Percentiles rank a stretch among this genome's conserved stretches.
Evolutionary conservation across 140 eudicot species (phyloP).

Genomic region (Bidens hawaiensis): DNA sequence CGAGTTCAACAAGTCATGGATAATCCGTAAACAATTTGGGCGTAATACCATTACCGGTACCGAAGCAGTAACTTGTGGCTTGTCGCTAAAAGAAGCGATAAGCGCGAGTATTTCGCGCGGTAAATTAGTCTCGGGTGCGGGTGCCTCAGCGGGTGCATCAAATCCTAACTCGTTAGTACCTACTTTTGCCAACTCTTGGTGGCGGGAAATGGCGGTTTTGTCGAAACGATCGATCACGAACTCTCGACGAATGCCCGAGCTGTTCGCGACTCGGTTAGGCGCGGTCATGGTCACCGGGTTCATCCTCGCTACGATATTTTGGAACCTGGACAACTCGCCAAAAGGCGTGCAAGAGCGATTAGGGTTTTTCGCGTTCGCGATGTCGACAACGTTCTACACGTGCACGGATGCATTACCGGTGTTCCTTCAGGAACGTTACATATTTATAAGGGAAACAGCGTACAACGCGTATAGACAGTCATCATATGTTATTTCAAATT

Average conservation of each 20-base stretch:
- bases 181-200: conserved; percentile 62
- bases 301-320: conserved; percentile 67
- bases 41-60: not conserved
- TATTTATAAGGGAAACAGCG: conserved; percentile 76
- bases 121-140: conserved; percentile 62
- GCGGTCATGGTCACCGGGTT: conserved; percentile 74
- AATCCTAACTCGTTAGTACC: conserved; percentile 51
- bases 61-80: conserved; percentile 28
- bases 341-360: conserved; percentile 71
- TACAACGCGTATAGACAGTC: conserved; percentile 74
- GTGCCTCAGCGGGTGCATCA: conserved; percentile 31
- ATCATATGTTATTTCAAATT: conserved; percentile 68
- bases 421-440: conserved; percentile 75
- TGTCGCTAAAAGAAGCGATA: conserved; percentile 67
- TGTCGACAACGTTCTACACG: conserved; percentile 63
- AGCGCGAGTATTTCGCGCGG: conserved; percentile 67
- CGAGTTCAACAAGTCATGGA: conserved; percentile 37
- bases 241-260: conserved; percentile 75
- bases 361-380: conserved; percentile 87
- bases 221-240: conserved; percentile 58
- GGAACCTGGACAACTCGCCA: conserved; percentile 71
- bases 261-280: conserved; percentile 53
- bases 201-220: conserved; percentile 55
- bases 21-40: conserved; percentile 30
- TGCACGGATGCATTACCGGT: conserved; percentile 79